Evolutionary conservation across 176 grass and related monocot species (phyloP).

Genomic region (Miscanthus lutarioriparius): DNA sequence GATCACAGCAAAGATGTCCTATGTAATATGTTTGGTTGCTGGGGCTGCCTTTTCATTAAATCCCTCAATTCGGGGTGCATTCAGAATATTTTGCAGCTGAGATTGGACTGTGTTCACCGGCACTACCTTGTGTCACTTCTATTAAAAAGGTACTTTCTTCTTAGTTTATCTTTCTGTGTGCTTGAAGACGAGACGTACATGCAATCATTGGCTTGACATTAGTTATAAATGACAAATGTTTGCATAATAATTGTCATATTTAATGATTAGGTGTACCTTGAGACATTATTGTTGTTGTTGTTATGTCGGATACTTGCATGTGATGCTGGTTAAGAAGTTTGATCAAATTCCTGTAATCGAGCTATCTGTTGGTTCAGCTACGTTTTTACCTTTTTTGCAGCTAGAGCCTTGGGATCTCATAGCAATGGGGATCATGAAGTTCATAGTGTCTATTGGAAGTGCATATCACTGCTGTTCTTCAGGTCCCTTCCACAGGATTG

Average conservation of each 20-base stretch:
- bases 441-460: constrained; percentile 70
- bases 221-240: neutral
- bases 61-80: constrained; percentile 55
- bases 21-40: constrained; percentile 38
- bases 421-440: constrained; percentile 59
- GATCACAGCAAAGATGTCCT: too few species aligned
- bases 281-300: neutral
- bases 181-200: neutral
- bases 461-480: constrained; percentile 61
- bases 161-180: constrained; percentile 18
- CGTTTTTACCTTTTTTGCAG: constrained; percentile 39
- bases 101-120: constrained; percentile 45
- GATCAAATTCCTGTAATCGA: neutral
- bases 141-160: constrained; percentile 68
- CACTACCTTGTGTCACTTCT: constrained; percentile 55
- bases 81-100: constrained; percentile 61
- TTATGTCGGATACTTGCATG: too few species aligned
- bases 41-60: constrained; percentile 59
- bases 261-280: neutral
- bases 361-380: constrained; percentile 8
- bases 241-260: neutral
- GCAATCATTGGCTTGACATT: constrained; percentile 1
- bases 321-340: neutral
- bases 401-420: constrained; percentile 51
- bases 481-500: constrained; percentile 49